A percentile compares a stretch with the other conserved stretches of the same genome.
These are phyloP conservation scores for Trichosporon inkin DNA, from an alignment of 1,284 basidiomycete genomes.

Conservation along the genomic window DNA sequence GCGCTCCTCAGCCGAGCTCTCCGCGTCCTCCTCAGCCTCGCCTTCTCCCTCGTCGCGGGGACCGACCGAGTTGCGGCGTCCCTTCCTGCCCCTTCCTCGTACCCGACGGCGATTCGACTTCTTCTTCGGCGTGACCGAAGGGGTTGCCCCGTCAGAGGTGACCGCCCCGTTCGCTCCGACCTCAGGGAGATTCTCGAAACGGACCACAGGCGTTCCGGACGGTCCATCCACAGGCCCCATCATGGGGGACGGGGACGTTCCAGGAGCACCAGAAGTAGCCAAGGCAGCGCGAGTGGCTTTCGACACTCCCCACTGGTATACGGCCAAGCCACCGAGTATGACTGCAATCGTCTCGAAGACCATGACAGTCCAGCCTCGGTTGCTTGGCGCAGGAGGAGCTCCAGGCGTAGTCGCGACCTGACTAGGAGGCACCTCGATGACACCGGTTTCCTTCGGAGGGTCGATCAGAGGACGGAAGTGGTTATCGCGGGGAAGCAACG, in stretches of 20 bases:
- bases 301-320: slow-evolving; percentile 23
- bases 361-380: slow-evolving; percentile 21
- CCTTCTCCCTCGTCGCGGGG: slow-evolving; percentile 57
- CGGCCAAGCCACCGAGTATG: slow-evolving; percentile 19
- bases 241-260: background rate
- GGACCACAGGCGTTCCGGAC: slow-evolving; percentile 14
- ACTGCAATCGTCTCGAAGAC: slow-evolving; percentile 23
- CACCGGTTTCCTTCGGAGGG: slow-evolving; percentile 27
- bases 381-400: background rate
- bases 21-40: slow-evolving; percentile 48
- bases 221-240: background rate
- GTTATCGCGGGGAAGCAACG: slow-evolving; percentile 31
- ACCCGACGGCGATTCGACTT: slow-evolving; percentile 33
- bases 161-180: background rate
- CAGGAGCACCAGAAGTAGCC: slow-evolving; percentile 17
- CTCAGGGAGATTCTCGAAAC: slow-evolving; percentile 19
- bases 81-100: slow-evolving; percentile 40
- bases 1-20: slow-evolving; percentile 18
- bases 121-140: slow-evolving; percentile 31
- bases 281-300: slow-evolving; percentile 16
- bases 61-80: slow-evolving; percentile 29
- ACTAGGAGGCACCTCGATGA: background rate
- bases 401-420: background rate
- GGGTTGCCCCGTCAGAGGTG: background rate
- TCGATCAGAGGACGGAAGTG: slow-evolving; percentile 34